Base-by-base conservation (phyloP, 768 basidiomycete genomes). In the Chalciporus chontae region DNA sequence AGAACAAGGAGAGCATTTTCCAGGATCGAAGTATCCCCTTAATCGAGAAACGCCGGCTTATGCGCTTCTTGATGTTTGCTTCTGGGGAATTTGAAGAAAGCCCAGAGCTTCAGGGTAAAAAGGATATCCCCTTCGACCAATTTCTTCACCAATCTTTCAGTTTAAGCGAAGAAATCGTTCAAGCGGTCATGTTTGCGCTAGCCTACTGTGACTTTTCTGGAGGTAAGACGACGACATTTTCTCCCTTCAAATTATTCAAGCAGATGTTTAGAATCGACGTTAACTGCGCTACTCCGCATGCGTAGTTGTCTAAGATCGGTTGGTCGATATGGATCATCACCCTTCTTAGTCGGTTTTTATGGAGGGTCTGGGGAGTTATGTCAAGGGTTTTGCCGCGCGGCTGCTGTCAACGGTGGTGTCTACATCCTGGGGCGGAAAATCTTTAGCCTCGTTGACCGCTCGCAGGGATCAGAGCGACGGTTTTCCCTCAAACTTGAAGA, bases 261-360 rank as follows among this genome's bases (percentile, higher is more conserved):
- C 24, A 4, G 21, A 3, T 27, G 26, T 37, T 13, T 59, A 92
- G 94, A 96, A 43, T 70, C 77, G 2, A 83, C 87, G 1, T 61
- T 81, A 8, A 75, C 78, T 1, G 80, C 87, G 2, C 69, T 98
- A 8, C 65, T 68, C n/a, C 84, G 94, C 7, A 70, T 94, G 10
- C 80, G 84, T 7, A 69, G 74, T 19, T 93, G 89, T 63, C 73
- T 97, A 13, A 83, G 76, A 42, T 90, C 93, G 0, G 69, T 82
- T 15, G 94, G 94, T 3, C 77, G 90, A 26, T 97, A 96, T 61
- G 94, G 94, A 66, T 77, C 68, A n/a, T 83, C 83, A 0, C 83
- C 94, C 2, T 97, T 93, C 71, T 79, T 98, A 14, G 76, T 98
- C n/a, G 92, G 92, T 0, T 92, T 96, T 57, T 97, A 96, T 64